A percentile compares a stretch with the other conserved stretches of the same genome.
phyloP scores from a whole-genome alignment of 2,329 filamentous ascomycete genomes.

The Neopestalotiopsis sp. region DNA sequence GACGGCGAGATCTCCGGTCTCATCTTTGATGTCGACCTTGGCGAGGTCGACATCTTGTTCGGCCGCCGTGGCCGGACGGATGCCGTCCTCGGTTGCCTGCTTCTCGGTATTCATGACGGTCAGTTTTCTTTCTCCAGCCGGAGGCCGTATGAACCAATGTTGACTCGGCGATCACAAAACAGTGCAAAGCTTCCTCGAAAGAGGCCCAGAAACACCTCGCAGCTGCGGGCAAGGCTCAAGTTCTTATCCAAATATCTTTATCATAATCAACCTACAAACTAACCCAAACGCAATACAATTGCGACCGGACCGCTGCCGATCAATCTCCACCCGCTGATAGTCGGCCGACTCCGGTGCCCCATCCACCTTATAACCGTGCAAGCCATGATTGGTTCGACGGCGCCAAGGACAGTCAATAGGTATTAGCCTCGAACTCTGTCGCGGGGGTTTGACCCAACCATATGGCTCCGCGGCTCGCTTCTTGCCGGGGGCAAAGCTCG shows the following conservation, averaged over 20 bases:
- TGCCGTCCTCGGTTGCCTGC: slow-evolving; percentile 8
- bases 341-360: slow-evolving; percentile 10
- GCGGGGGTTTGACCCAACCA: neutral
- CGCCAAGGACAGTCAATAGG: slow-evolving; percentile 1
- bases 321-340: slow-evolving; percentile 7
- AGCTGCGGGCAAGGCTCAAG: neutral
- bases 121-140: neutral
- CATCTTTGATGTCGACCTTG: slow-evolving; percentile 33
- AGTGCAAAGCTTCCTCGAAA: neutral
- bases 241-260: slow-evolving; percentile 8
- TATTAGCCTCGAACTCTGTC: neutral
- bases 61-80: slow-evolving; percentile 28
- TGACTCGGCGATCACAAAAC: neutral
- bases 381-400: neutral
- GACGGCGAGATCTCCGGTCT: slow-evolving; percentile 40
- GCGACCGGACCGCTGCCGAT: slow-evolving; percentile 10
- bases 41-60: slow-evolving; percentile 16
- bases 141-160: neutral
- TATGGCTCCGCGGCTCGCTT: neutral
- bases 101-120: slow-evolving; percentile 11
- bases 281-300: neutral
- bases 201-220: neutral
- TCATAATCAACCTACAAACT: neutral
- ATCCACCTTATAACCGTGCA: neutral
- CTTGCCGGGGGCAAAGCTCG: neutral